Evolutionary conservation across 805 yeast genomes (phyloP).

Genomic region (Scheffersomyces spartinae): DNA sequence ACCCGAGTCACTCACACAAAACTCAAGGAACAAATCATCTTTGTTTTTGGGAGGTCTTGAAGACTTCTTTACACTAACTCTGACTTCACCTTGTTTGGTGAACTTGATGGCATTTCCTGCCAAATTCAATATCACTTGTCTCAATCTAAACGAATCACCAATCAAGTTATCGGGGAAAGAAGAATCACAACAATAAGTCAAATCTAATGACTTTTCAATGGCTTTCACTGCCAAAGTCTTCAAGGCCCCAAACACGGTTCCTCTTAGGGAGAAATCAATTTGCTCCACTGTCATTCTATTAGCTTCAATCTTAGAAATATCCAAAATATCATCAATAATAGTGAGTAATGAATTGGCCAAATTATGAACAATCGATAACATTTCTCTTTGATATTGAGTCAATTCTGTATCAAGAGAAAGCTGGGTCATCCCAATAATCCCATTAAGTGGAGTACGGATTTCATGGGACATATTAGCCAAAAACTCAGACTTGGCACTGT

Average conservation of each 20-base stretch:
- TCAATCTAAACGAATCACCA: conserved; percentile 80
- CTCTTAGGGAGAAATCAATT: conserved; percentile 75
- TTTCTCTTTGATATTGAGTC: conserved; percentile 85
- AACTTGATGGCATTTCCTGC: conserved; percentile 89
- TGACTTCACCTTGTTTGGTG: conserved; percentile 73
- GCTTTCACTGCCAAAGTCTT: conserved; percentile 86
- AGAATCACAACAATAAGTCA: conserved; percentile 72
- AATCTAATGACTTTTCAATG: conserved; percentile 71
- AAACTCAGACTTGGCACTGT: conserved; percentile 81
- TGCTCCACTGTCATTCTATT: conserved; percentile 89
- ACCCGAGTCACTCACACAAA: conserved; percentile 85
- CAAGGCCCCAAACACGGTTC: conserved; percentile 82
- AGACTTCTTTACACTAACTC: conserved; percentile 57
- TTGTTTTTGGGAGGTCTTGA: conserved; percentile 13
- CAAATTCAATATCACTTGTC: conserved; percentile 77
- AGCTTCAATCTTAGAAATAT: conserved; percentile 89
- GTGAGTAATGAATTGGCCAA: conserved; percentile 77
- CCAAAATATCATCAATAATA: conserved; percentile 81
- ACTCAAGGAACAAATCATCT: conserved; percentile 49
- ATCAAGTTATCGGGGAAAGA: conserved; percentile 79
- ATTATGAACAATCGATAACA: conserved; percentile 82
- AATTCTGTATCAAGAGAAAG: conserved; percentile 78
- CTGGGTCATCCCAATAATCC: conserved; percentile 90
- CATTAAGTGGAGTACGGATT: conserved; percentile 86
- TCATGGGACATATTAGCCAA: conserved; percentile 62